phyloP scores from a whole-genome alignment of 2,329 filamentous ascomycete genomes.

The Pseudogymnoascus sp. region DNA sequence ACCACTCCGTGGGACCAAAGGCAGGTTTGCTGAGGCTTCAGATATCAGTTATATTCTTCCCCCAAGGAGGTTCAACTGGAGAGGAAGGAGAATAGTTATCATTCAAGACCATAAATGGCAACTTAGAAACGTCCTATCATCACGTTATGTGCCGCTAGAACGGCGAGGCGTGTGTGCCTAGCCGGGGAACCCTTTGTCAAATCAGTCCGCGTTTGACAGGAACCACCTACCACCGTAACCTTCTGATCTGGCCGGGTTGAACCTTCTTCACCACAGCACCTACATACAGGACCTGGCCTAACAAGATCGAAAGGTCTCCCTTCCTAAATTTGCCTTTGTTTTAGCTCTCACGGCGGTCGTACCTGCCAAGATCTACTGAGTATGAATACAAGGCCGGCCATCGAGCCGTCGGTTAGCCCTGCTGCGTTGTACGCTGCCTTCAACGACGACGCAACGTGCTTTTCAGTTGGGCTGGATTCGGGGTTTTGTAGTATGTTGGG shows the following conservation, averaged over 20 bases:
- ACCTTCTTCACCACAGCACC: not conserved
- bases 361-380: conserved; percentile 20
- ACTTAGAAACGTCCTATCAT: not conserved
- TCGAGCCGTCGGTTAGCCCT: conserved; percentile 68
- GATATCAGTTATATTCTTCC: not conserved
- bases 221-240: not conserved
- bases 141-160: conserved; percentile 6
- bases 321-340: not conserved
- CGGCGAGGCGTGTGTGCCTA: not conserved
- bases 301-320: not conserved
- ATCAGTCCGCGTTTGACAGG: not conserved
- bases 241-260: not conserved
- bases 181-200: not conserved
- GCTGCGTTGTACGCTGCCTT: conserved; percentile 77
- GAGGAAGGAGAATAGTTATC: not conserved
- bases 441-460: conserved; percentile 78
- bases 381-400: conserved; percentile 86
- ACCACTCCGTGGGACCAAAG: not conserved
- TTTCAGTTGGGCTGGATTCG: conserved; percentile 77
- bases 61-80: not conserved
- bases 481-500: conserved; percentile 68
- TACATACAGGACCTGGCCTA: not conserved
- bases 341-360: not conserved
- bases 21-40: not conserved
- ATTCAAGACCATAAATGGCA: not conserved